phyloP scores from a whole-genome alignment of 2,329 filamentous ascomycete genomes.

The Ceratocystis variospora region DNA sequence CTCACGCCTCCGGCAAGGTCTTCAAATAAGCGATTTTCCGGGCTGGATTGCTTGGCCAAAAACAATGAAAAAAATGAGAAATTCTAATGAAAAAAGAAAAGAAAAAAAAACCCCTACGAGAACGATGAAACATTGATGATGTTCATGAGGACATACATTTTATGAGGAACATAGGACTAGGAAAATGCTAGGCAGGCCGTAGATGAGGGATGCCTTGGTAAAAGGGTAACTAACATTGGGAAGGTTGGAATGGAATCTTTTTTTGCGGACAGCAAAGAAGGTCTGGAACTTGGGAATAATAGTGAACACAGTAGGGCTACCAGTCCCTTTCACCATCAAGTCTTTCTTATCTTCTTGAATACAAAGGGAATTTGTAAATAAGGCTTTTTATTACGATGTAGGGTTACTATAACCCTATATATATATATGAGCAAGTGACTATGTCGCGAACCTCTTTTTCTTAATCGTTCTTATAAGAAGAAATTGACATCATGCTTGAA shows the following conservation, averaged over 20 bases:
- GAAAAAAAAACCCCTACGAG: slow-evolving; percentile 12
- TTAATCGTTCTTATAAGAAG: not conserved
- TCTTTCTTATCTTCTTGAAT: not conserved
- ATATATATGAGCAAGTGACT: not conserved
- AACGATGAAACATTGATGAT: slow-evolving; percentile 16
- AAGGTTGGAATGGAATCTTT: not conserved
- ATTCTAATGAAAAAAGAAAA: slow-evolving; percentile 15
- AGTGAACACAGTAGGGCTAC: slow-evolving; percentile 8
- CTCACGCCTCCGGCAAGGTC: slow-evolving; percentile 86
- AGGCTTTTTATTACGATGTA: too few species aligned
- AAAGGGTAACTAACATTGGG: slow-evolving; percentile 5
- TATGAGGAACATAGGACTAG: slow-evolving; percentile 20
- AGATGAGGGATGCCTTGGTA: slow-evolving; percentile 10
- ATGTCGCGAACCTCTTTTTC: not conserved
- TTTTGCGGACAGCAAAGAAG: slow-evolving; percentile 2
- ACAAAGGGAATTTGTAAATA: not conserved
- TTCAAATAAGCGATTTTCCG: slow-evolving; percentile 65
- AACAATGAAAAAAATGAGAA: slow-evolving; percentile 18
- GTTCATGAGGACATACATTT: slow-evolving; percentile 19
- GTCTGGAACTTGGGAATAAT: slow-evolving; percentile 7
- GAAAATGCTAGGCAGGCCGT: slow-evolving; percentile 8
- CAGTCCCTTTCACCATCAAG: slow-evolving; percentile 12
- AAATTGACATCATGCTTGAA: slow-evolving; percentile 31
- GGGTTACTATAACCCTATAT: too few species aligned
- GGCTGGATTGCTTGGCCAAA: slow-evolving; percentile 20